Evolutionary conservation across 805 yeast genomes (phyloP).

Genomic region (Saccharomycopsis selenospora): DNA sequence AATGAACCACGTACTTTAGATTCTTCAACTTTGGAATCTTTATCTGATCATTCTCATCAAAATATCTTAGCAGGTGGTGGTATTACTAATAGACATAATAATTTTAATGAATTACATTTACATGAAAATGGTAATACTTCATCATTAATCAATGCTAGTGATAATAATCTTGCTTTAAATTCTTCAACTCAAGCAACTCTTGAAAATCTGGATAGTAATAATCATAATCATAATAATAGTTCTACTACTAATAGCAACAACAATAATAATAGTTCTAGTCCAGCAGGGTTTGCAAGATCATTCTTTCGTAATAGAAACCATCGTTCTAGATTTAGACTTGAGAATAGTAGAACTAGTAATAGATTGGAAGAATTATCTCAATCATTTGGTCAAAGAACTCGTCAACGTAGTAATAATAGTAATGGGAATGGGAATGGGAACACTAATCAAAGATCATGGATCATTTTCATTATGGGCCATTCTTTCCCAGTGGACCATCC

Average conservation of each 20-base stretch:
- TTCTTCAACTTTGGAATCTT: neutral
- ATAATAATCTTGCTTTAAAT: too few relatives aligned
- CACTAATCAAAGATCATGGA: constrained; percentile 42
- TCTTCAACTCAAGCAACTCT: constrained; percentile 1
- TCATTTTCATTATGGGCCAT: constrained; percentile 57
- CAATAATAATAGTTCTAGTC: neutral
- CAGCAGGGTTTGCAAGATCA: constrained; percentile 15
- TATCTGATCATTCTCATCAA: neutral
- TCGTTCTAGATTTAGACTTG: constrained; percentile 19
- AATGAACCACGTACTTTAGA: constrained; percentile 7
- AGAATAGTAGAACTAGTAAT: constrained; percentile 16
- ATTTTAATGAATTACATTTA: neutral
- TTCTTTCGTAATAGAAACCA: constrained; percentile 20
- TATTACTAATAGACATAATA: neutral
- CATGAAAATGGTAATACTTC: neutral
- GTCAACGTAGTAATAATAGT: constrained; percentile 4
- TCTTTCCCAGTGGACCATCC: constrained; percentile 44
- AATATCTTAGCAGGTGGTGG: neutral
- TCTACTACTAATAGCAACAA: neutral
- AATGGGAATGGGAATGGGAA: neutral
- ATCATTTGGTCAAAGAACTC: constrained; percentile 15
- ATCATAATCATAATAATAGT: neutral
- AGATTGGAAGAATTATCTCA: constrained; percentile 21
- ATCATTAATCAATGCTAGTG: neutral
- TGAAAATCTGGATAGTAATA: neutral